phyloP scores from a whole-genome alignment of 768 basidiomycete species.

The Lactarius akahatsu region DNA sequence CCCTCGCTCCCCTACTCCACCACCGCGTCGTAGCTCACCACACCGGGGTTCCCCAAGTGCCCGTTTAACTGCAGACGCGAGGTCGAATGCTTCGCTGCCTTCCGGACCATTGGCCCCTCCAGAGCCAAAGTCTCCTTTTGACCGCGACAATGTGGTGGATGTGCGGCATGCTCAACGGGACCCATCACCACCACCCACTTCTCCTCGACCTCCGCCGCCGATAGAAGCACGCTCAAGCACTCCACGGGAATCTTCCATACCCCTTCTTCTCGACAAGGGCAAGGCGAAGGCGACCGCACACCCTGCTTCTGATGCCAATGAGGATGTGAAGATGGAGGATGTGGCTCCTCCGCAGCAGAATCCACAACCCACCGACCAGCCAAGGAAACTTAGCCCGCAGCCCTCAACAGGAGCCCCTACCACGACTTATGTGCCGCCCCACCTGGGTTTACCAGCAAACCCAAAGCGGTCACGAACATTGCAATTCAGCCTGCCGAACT shows the following conservation, averaged over 20 bases:
- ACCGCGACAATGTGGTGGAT: conserved; percentile 1
- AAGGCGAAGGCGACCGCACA: conserved; percentile 22
- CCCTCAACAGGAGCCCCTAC: conserved; percentile 8
- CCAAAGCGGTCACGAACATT: conserved; percentile 16
- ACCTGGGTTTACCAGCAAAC: conserved; percentile 6
- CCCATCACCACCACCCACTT: conserved; percentile 11
- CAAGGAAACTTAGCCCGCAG: conserved; percentile 20
- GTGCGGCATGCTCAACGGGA: conserved; percentile 14
- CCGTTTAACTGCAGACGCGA: conserved; percentile 9
- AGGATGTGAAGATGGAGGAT: conserved; percentile 25
- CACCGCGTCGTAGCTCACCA: conserved; percentile 17
- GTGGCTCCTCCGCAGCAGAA: conserved; percentile 7
- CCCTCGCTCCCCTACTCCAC: conserved; percentile 19
- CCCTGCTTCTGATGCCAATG: conserved; percentile 3
- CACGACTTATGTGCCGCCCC: conserved; percentile 2
- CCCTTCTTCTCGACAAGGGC: conserved; percentile 18
- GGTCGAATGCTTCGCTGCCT: neutral
- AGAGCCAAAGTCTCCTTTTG: conserved; percentile 11
- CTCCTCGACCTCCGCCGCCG: conserved; percentile 9
- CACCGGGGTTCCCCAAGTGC: conserved; percentile 22
- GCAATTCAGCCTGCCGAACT: neutral
- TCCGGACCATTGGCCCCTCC: conserved; percentile 8
- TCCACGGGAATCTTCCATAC: neutral
- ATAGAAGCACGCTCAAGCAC: conserved; percentile 3
- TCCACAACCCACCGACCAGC: conserved; percentile 17